These are phyloP conservation scores for Parietaria judaica DNA, from an alignment of 306 rosid species.

Conservation along the genomic window DNA sequence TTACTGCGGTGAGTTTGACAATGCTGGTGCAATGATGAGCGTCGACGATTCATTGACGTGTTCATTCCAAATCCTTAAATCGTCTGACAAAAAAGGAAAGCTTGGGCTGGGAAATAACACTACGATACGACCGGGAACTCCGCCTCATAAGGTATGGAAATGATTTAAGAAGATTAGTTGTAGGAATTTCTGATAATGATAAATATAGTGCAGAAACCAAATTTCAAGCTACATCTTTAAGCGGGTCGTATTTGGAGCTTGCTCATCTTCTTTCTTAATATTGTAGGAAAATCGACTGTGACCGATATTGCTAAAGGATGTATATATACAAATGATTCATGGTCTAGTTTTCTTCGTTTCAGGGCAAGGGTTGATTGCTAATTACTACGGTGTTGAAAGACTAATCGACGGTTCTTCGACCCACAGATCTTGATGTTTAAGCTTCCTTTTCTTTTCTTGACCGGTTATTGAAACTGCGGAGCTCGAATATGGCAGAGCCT, in stretches of 20 bases:
- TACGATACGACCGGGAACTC: constrained; percentile 40
- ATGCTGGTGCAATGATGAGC: constrained; percentile 64
- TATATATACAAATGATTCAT: too few species aligned
- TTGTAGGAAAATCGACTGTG: too few species aligned
- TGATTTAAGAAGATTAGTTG: not conserved
- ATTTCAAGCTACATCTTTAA: too few species aligned
- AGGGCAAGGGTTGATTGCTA: constrained; percentile 31
- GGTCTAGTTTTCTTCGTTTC: not conserved
- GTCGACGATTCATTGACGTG: constrained; percentile 57
- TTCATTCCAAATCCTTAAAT: constrained; percentile 51
- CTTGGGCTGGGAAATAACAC: constrained; percentile 26
- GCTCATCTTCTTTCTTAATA: too few species aligned
- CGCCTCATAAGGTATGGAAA: constrained; percentile 39
- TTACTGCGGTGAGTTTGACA: constrained; percentile 46
- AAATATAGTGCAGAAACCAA: too few species aligned
- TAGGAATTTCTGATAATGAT: not conserved
- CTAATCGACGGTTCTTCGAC: not conserved
- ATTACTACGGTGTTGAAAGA: not conserved
- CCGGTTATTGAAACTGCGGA: constrained; percentile 8
- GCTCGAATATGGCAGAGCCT: constrained; percentile 3
- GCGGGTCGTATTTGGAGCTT: too few species aligned
- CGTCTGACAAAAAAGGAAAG: constrained; percentile 49
- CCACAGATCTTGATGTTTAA: not conserved
- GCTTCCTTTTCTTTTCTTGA: constrained; percentile 7
- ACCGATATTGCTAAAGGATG: too few species aligned